These are phyloP conservation scores for Kurtzmaniella quercitrusa DNA, from an alignment of 1,139 yeast species.

Conservation along the genomic window DNA sequence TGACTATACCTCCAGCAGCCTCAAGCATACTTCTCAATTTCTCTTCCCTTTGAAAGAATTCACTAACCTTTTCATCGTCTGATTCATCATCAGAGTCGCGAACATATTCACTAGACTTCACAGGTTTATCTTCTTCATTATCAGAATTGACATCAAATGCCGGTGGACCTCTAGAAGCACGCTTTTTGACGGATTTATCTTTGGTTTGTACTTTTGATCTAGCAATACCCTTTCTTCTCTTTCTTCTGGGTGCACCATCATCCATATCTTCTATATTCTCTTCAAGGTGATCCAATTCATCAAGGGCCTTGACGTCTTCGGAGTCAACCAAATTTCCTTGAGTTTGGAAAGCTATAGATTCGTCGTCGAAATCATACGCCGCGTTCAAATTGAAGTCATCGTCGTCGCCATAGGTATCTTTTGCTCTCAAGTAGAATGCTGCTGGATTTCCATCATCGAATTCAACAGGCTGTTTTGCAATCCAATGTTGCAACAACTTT, in stretches of 20 bases:
- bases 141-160: slow-evolving; percentile 17
- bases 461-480: slow-evolving; percentile 23
- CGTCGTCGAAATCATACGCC: slow-evolving; percentile 18
- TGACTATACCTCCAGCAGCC: slow-evolving; percentile 40
- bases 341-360: slow-evolving; percentile 36
- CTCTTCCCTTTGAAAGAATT: slow-evolving; percentile 58
- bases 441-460: slow-evolving; percentile 46
- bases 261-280: slow-evolving; percentile 9
- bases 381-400: slow-evolving; percentile 16
- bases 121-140: slow-evolving; percentile 13
- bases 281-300: slow-evolving; percentile 26
- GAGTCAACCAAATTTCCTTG: slow-evolving; percentile 16
- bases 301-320: slow-evolving; percentile 29
- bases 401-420: slow-evolving; percentile 21
- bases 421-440: slow-evolving; percentile 26
- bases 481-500: slow-evolving; percentile 31
- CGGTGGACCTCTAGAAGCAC: slow-evolving; percentile 11
- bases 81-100: slow-evolving; percentile 66
- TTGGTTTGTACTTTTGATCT: slow-evolving; percentile 14
- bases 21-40: slow-evolving; percentile 41
- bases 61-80: slow-evolving; percentile 52
- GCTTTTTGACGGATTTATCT: slow-evolving; percentile 9
- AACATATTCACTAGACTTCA: slow-evolving; percentile 51
- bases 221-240: slow-evolving; percentile 19
- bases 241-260: background rate